Base-by-base conservation (phyloP, 2,329 filamentous ascomycete species). In the Lasiodiplodia gonubiensis region DNA sequence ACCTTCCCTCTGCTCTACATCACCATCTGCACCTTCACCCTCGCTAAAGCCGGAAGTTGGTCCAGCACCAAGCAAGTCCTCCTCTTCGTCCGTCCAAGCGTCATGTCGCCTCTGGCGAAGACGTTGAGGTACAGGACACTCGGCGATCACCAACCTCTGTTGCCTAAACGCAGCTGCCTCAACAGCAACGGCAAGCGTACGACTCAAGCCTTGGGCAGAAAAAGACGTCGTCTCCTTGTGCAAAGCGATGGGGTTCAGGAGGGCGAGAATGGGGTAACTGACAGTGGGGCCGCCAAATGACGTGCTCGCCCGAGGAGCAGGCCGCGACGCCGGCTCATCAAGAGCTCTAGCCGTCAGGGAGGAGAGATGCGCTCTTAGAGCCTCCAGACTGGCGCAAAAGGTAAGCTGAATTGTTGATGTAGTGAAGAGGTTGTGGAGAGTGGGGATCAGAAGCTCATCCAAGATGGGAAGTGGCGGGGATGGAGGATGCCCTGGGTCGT, bases 321-420 rank as follows among this genome's bases (percentile, higher is more conserved):
- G 39, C 39, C n/a, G 18, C 16, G 39, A 51, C 18, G 39, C 4
- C 16, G 59, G 59, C 10, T n/a, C 7, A n/a, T 23, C n/a, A 25
- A 46, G 27, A 12, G 46, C 27, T 48, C 27, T 63, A 18, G n/a
- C 21, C 12, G 46, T 25, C 27, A 65, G 49, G 21, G 87, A 83
- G 51, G 90, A 83, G 21, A 97, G 83, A 73, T 90, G 92, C 42
- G 92, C 92, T 65, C 92, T 89, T 7, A 97, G 86, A 76, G 92
- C 89, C 25, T 91, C 88, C 65, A 95, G 85, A 2, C 90, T 92
- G 0, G 92, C 88, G 66, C 88, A 86, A 79, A 96, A 97, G 42
- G 87, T 81, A 10, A 94, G 78, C 66, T 86, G 87, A 70, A 96
- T 85, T 72, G 89, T 88, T 35, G 88, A 86, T 8, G 92, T 90